These are phyloP conservation scores for Aspergillus sp. DNA, from an alignment of 2,329 filamentous ascomycete genomes.

Conservation along the genomic window DNA sequence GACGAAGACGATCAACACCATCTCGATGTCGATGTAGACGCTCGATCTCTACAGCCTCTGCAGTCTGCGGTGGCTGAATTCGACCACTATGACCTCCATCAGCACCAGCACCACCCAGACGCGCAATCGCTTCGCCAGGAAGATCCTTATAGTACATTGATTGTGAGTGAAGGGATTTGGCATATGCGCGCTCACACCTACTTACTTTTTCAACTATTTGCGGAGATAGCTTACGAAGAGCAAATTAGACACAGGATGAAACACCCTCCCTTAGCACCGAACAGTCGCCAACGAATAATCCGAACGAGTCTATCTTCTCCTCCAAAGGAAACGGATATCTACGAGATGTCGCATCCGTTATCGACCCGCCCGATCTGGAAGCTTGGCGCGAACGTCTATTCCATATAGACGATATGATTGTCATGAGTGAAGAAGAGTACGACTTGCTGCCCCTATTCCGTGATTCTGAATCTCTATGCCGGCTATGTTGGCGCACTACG, in stretches of 20 bases:
- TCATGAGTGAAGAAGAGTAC: slow-evolving; percentile 72
- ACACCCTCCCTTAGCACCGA: slow-evolving; percentile 20
- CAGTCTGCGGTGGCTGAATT: slow-evolving; percentile 24
- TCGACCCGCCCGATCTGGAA: slow-evolving; percentile 66
- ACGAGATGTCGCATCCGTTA: slow-evolving; percentile 53
- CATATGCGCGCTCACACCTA: neutral
- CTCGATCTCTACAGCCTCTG: slow-evolving; percentile 29
- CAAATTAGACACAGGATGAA: slow-evolving; percentile 3
- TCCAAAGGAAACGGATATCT: slow-evolving; percentile 24
- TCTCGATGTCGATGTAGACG: slow-evolving; percentile 20
- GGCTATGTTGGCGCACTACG: no score
- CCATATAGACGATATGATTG: slow-evolving; percentile 70
- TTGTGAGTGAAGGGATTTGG: slow-evolving; percentile 3
- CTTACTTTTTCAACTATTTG: neutral
- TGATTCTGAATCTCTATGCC: neutral
- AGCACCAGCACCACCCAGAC: slow-evolving; percentile 15
- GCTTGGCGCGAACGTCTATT: slow-evolving; percentile 73
- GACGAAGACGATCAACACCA: slow-evolving; percentile 18
- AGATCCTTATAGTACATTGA: slow-evolving; percentile 17
- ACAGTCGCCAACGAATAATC: slow-evolving; percentile 10
- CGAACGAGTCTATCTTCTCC: slow-evolving; percentile 22
- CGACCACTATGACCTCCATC: slow-evolving; percentile 15
- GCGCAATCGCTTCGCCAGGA: slow-evolving; percentile 13
- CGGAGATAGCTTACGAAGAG: neutral
- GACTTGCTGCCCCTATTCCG: slow-evolving; percentile 22